Evolutionary conservation across 345 rosid genomes (phyloP).

Genomic region (Corchorus capsularis): DNA sequence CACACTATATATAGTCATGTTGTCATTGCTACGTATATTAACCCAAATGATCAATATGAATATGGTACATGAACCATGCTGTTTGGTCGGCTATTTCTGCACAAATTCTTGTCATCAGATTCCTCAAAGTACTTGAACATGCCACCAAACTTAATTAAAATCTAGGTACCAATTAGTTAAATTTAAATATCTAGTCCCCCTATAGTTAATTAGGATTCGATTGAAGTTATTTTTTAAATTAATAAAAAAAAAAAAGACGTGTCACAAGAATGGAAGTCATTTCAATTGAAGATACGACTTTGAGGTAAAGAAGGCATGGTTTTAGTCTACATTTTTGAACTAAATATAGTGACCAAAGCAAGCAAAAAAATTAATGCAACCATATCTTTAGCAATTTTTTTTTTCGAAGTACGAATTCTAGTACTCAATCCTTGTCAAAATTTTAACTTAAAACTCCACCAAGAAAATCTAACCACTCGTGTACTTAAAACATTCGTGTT

Average conservation of each 20-base stretch:
- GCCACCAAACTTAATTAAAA: neutral
- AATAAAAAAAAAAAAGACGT: neutral
- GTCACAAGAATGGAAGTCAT: conserved; percentile 4
- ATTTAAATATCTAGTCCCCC: neutral
- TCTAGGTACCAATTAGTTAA: neutral
- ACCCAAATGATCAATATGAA: neutral
- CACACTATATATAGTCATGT: neutral
- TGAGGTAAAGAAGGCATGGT: neutral
- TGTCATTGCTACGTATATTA: neutral
- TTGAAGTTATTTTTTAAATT: neutral
- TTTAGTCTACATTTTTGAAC: conserved; percentile 16
- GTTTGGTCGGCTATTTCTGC: neutral
- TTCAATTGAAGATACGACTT: conserved; percentile 13
- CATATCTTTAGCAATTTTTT: neutral
- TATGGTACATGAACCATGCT: conserved; percentile 7
- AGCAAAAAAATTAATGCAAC: neutral
- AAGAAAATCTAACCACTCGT: conserved; percentile 21
- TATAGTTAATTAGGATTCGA: neutral
- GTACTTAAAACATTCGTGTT: conserved; percentile 15
- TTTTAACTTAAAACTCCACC: neutral
- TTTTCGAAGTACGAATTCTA: too few relatives aligned
- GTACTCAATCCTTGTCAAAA: conserved; percentile 22
- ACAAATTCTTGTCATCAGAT: neutral
- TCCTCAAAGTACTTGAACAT: neutral
- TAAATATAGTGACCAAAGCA: neutral